Conservation (phyloP, 345 rosid genomes). For the Euphorbia pulcherrima region DNA sequence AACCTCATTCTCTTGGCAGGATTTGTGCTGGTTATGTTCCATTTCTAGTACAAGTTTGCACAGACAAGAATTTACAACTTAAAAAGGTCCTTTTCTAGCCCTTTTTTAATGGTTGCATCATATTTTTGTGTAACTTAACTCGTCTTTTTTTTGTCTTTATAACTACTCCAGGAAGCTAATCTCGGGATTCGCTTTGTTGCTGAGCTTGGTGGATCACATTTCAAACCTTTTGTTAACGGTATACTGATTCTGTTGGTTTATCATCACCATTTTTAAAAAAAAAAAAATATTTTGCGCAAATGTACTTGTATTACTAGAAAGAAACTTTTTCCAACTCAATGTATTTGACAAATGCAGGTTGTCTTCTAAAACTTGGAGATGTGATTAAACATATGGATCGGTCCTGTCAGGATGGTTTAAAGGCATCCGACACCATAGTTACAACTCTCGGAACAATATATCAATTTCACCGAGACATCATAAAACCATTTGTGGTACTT, state of each 20-base stretch:
- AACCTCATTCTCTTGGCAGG: constrained; percentile 1
- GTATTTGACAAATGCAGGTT: constrained; percentile 4
- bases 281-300: no score
- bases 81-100: constrained; percentile 9
- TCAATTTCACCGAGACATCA: constrained; percentile 13
- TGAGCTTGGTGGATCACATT: constrained; percentile 14
- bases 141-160: not conserved
- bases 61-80: not conserved
- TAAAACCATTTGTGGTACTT: constrained; percentile 9
- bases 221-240: constrained; percentile 8
- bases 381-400: constrained; percentile 9
- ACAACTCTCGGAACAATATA: constrained; percentile 13
- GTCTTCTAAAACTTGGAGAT: constrained; percentile 1
- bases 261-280: not conserved
- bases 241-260: not conserved
- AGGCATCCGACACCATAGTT: constrained; percentile 22
- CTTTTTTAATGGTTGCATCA: not conserved
- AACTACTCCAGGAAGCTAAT: constrained; percentile 12
- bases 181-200: constrained; percentile 12
- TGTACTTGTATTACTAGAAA: no score
- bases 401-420: constrained; percentile 2
- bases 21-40: constrained; percentile 11
- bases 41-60: constrained; percentile 11
- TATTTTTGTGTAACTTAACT: not conserved
- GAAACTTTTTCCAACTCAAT: not conserved